phyloP scores from a whole-genome alignment of 768 basidiomycete genomes.

The Terana coerulea region DNA sequence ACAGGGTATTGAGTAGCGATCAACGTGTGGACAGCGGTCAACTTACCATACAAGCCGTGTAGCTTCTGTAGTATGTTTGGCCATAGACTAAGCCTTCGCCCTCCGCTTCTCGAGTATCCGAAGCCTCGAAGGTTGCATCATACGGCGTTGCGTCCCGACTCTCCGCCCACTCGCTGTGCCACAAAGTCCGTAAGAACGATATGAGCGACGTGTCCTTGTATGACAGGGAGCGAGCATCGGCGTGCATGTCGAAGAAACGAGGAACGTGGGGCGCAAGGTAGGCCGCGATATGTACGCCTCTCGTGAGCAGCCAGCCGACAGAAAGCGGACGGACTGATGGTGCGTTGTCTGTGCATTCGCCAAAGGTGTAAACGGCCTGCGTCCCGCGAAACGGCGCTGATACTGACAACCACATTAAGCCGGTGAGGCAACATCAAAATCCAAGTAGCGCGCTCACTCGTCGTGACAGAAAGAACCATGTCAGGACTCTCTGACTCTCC shows the following conservation, averaged over 20 bases:
- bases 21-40: neutral
- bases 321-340: constrained; percentile 40
- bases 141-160: constrained; percentile 43
- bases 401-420: constrained; percentile 26
- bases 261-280: constrained; percentile 43
- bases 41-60: constrained; percentile 35
- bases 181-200: constrained; percentile 34
- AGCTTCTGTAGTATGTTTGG: constrained; percentile 41
- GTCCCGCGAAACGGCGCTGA: constrained; percentile 48
- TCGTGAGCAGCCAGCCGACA: constrained; percentile 34
- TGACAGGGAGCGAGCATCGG: constrained; percentile 39
- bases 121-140: constrained; percentile 44
- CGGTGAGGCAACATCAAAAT: neutral
- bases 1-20: neutral
- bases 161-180: constrained; percentile 47
- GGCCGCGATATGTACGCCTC: constrained; percentile 37
- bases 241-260: constrained; percentile 35
- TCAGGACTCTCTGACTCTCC: constrained; percentile 34
- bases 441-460: constrained; percentile 28
- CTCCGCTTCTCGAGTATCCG: constrained; percentile 36
- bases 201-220: constrained; percentile 34
- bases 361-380: constrained; percentile 42
- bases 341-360: constrained; percentile 37
- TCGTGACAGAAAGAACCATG: constrained; percentile 45
- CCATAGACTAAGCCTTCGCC: constrained; percentile 34